Evolutionary conservation across 257 asterid species (phyloP).

Genomic region (Marsdenia floribunda): DNA sequence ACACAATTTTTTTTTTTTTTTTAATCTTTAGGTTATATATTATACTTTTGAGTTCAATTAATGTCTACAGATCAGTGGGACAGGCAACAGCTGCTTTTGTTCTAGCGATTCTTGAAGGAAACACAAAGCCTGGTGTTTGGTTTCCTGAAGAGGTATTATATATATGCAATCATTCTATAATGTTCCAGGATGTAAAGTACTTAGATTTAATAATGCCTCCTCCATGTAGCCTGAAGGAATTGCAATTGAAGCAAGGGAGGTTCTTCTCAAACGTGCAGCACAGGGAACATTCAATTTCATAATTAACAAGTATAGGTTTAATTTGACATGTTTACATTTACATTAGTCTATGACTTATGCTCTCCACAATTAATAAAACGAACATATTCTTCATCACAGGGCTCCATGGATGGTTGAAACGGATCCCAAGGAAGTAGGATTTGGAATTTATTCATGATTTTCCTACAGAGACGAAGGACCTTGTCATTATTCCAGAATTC

Average conservation of each 20-base stretch:
- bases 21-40: not conserved
- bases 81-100: constrained; percentile 68
- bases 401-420: constrained; percentile 99
- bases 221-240: constrained; percentile 68
- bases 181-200: not conserved
- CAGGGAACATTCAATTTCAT: constrained; percentile 73
- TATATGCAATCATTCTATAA: not conserved
- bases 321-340: not conserved
- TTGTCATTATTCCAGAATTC: not conserved
- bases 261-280: constrained; percentile 70
- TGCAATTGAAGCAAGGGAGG: constrained; percentile 79
- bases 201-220: not conserved
- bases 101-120: constrained; percentile 87
- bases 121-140: constrained; percentile 93
- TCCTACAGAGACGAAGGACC: not conserved
- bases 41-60: not conserved
- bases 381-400: constrained; percentile 29
- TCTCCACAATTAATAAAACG: not conserved
- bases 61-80: constrained; percentile 75
- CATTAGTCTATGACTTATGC: not conserved
- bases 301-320: constrained; percentile 33
- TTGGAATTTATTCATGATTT: constrained; percentile 53
- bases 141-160: constrained; percentile 80
- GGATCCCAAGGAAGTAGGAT: constrained; percentile 77
- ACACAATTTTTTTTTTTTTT: not conserved